Evolutionary conservation across 2,329 filamentous ascomycete genomes (phyloP), one percentile per base, ranked within the genome.

Genomic region (Pyrenophora tritici-repentis): DNA sequence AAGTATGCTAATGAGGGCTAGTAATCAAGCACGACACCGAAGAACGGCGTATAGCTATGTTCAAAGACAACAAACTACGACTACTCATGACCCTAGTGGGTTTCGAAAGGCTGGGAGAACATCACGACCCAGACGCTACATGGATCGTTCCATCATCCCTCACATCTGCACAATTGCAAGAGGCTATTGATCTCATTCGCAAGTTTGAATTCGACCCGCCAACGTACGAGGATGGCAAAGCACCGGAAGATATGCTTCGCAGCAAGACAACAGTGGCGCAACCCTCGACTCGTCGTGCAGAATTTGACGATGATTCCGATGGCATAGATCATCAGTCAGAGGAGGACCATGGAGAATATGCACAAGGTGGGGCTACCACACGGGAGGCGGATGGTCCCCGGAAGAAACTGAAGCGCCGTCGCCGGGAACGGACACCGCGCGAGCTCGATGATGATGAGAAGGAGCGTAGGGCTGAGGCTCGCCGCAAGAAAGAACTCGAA

Each of bases 51-150:
- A 82, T 81, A 17, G 88, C 90, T 20, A 86, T 96, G 75, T 95
- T 95, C 78, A 95, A 91, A 68, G 95, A 97, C 72, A 86, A 89
- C 8, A 87, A 93, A 65, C 81, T 97, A 2, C 88, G 92, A 29
- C 84, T 97, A 1, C 82, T 99, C 3, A 88, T 97, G 83, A 87
- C 81, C 1, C 80, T 94, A 0, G 79, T 88, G 14, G 89, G 89
- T 0, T 83, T 95, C 55, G 81, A 88, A 63, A 81, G 86, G 42
- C 68, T 84, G 6, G 84, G 83, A 26, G 72, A 77, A 32, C 86
- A 91, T 35, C 90, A 96, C 66, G 86, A 89, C 3, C 81, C 83
- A 1, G 88, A 93, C 50, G 87, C 89, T 1, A 78, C 81, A 1
- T 97, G 94, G 94, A 76, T 89, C 36, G 80, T 97, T 34, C 89